phyloP scores from a whole-genome alignment of 495 filamentous ascomycete genomes.

The Aspergillus saccharolyticus region DNA sequence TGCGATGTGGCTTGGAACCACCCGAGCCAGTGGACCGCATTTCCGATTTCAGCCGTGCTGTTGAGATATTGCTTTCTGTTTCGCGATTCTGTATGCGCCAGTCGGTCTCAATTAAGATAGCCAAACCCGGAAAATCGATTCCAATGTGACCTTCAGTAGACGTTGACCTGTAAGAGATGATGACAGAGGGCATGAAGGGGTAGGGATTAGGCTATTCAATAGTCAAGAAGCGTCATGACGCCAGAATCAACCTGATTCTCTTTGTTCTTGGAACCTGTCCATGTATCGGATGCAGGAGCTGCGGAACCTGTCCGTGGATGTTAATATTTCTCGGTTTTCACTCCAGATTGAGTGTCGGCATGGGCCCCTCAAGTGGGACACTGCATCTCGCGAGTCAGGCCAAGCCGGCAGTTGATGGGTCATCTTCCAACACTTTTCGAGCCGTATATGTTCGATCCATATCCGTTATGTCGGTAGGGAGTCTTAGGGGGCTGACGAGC shows the following conservation, averaged over 20 bases:
- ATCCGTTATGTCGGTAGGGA: not conserved
- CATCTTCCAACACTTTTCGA: not conserved
- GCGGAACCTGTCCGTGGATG: not conserved
- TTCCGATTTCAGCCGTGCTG: no score
- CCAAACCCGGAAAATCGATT: no score
- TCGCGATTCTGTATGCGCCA: no score
- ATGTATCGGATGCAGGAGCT: not conserved
- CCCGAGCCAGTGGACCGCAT: not conserved
- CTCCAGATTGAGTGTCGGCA: not conserved
- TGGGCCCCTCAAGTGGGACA: not conserved
- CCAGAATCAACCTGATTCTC: no score
- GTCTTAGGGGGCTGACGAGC: slow-evolving; percentile 4
- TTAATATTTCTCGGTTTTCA: not conserved
- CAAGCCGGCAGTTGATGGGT: no score
- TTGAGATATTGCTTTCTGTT: no score
- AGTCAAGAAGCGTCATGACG: no score
- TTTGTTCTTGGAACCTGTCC: not conserved
- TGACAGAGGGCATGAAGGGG: no score
- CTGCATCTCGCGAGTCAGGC: not conserved
- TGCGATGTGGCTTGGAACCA: not conserved
- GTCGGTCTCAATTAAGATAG: no score
- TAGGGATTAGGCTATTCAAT: no score
- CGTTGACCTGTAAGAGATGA: no score
- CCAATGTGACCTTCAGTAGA: no score
- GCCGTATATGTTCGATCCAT: not conserved